These are phyloP conservation scores for Setaria italica DNA, from an alignment of 202 grass and related monocot species.

Conservation along the genomic window DNA sequence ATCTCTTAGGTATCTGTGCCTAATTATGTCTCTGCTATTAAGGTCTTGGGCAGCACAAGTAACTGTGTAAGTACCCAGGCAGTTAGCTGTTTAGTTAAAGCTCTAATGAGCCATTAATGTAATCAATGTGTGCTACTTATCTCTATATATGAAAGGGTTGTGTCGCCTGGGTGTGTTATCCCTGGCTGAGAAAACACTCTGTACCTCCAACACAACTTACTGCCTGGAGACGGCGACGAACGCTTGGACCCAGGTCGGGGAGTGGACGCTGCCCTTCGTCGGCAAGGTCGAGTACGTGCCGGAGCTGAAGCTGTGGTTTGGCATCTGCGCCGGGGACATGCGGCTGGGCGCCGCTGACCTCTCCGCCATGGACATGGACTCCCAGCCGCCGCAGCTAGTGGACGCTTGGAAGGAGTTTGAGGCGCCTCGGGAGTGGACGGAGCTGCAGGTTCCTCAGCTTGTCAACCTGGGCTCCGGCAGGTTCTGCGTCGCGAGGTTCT, in stretches of 20 bases:
- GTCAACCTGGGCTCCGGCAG: background rate
- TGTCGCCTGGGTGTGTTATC: no score
- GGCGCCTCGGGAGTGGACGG: background rate
- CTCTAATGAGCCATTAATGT: no score
- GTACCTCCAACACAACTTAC: no score
- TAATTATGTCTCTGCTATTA: no score
- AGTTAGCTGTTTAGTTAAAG: no score
- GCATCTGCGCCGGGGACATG: background rate
- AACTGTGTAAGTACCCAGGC: no score
- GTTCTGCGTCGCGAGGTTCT: constrained; percentile 22
- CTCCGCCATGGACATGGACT: background rate
- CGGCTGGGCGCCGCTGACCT: background rate
- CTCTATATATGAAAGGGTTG: no score
- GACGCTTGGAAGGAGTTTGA: background rate
- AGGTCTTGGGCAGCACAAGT: no score
- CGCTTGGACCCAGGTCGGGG: background rate
- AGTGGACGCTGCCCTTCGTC: background rate
- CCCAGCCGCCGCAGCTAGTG: background rate
- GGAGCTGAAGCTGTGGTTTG: constrained; percentile 3
- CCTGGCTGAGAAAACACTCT: no score
- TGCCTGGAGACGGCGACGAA: background rate
- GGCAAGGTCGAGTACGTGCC: constrained; percentile 1
- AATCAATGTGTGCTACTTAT: no score
- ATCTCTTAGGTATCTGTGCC: no score
- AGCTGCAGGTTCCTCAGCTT: background rate